Conservation (phyloP, 345 rosid genomes). For the Cardamine occulta region DNA sequence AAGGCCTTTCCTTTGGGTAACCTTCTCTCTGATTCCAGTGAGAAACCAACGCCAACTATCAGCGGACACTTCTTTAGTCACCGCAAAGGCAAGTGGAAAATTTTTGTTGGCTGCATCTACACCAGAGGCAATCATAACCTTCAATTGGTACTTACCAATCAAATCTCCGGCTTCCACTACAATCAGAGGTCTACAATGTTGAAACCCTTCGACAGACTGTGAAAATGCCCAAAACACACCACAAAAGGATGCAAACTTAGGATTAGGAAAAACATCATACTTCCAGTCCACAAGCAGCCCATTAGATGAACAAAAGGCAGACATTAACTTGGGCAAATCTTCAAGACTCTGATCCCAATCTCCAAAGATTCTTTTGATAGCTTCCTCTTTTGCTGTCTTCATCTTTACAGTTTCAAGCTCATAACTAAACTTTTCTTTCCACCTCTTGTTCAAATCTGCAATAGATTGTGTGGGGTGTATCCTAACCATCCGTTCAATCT, state of each 20-base stretch:
- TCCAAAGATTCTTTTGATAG: background rate
- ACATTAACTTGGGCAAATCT: conserved; percentile 18
- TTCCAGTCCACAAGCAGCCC: conserved; percentile 4
- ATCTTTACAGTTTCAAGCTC: background rate
- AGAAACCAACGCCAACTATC: conserved; percentile 35
- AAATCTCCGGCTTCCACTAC: background rate
- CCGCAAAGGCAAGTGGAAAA: conserved; percentile 28
- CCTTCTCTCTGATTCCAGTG: conserved; percentile 15
- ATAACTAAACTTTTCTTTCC: background rate
- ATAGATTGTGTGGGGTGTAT: background rate
- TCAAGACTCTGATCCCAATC: conserved; percentile 12
- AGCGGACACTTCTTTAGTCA: background rate
- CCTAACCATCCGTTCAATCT: background rate
- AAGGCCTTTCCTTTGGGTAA: conserved; percentile 29
- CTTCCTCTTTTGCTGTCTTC: background rate
- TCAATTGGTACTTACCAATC: background rate
- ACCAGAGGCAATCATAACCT: too few species aligned
- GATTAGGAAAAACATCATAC: conserved; percentile 2
- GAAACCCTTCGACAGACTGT: conserved; percentile 24
- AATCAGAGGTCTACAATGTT: conserved; percentile 24
- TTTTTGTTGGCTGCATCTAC: background rate
- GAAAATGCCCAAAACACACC: conserved; percentile 31
- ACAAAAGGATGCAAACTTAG: background rate
- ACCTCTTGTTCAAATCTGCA: background rate
- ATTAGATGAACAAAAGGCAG: background rate